Evolutionary conservation across 2,329 filamentous ascomycete species (phyloP), one percentile per base, ranked within the genome.

Genomic region (Aureobasidium sp.): DNA sequence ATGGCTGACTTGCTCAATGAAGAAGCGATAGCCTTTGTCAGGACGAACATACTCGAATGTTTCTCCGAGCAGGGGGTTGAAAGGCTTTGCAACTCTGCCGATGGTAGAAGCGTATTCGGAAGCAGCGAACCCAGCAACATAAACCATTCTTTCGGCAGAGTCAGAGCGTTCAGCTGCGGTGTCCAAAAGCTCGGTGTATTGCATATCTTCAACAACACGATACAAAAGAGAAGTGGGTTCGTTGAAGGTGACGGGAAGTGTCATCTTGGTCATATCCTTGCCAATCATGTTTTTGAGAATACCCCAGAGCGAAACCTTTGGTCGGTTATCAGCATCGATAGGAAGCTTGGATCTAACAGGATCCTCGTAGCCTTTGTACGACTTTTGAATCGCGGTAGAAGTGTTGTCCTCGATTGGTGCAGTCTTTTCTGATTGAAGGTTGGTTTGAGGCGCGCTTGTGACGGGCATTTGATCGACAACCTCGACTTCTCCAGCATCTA

Each of bases 241-340:
- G 76, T 99, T 99, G 80, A 99, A 97, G 0, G 94, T 96, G 2
- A 99, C 94, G 0, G 94, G 94, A 23, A 99, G 79, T 0, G 94
- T 97, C 93, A 99, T 99, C 79, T 95, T 97, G 41, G 94, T 97
- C 94, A 99, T 97, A 72, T 99, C 94, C 74, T 99, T 97, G 66
- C 94, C 94, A 75, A 99, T 96, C 94, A 99, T 97, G 26, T 93
- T 97, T 78, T 97, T 99, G 66, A 99, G 79, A 68, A 99, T 97
- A 67, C 89, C 88, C 94, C 94, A 99, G 47, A 99, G 85, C 34
- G 89, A 94, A 64, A 97, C 90, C 79, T 93, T 97, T 0, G 94
- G 94, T 69, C 94, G 81, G 71, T 99, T 85, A 72, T 99, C 94
- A 36, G 87, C 88, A 70, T 97, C 93, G 81, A 97, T 85, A 76